Base-by-base conservation (phyloP, 2,329 filamentous ascomycete species). In the Mycocentrospora acerina region DNA sequence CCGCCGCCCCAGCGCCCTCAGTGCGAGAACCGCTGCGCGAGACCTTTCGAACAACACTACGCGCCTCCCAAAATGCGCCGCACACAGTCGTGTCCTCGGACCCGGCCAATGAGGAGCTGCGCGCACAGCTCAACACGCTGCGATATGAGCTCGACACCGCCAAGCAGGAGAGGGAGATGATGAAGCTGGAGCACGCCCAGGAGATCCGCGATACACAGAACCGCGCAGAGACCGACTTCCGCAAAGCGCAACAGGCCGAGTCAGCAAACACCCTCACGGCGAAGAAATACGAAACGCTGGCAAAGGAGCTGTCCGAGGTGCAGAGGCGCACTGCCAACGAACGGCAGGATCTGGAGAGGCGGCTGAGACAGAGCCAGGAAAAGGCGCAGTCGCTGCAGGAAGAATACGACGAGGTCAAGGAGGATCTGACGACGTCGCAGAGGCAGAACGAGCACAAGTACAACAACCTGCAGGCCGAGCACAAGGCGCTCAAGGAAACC, bases 131-230 rank as follows among this genome's bases (percentile, higher is more conserved):
- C 28, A 93, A 90, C 46, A 88, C 89, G 0, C 73, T 96, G 34
- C 85, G 84, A 46, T 98, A 96, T 70, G 88, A 91, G 42, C 77
- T 95, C 51, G 87, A 90, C 57, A 91, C 87, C 13, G 73, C 88
- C 36, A 90, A 91, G 57, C 88, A 95, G 54, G 91, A 97, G 60
- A 85, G 87, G 54, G 89, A 95, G 41, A 79, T 96, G 56, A 75
- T 83, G 32, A 77, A 82, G 8, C 75, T 95, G 12, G 83, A 88
- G 46, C 86, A 93, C 54, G 85, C 89, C 50, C 86, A 88, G 55
- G 91, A 95, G 57, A 68, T 95, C 15, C 82, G 91, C 46, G 89
- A 95, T 39, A 77, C 85, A 2, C 83, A 88, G 51, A 77, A 83
- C 32, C 86, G 85, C 47, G 86, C 88, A n/a, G 90, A 96, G 57